A percentile compares a stretch with the other conserved stretches of the same genome.
phyloP scores from a whole-genome alignment of 1,139 yeast genomes.

The Hansenula sp. region DNA sequence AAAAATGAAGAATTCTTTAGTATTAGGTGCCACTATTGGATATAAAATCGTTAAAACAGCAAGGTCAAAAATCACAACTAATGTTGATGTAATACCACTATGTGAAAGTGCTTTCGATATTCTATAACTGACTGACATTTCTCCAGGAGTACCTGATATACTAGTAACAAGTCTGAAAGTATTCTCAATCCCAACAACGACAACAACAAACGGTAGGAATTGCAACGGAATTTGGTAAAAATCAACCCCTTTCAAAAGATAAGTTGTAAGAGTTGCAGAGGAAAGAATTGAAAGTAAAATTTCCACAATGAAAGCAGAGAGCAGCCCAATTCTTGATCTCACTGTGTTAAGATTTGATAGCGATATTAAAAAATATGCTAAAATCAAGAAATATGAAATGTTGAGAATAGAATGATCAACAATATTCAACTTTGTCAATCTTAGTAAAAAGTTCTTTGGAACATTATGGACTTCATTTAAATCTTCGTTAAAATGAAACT shows the following conservation, averaged over 20 bases:
- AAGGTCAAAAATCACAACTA: constrained; percentile 26
- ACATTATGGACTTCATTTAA: constrained; percentile 8
- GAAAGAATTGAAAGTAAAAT: constrained; percentile 41
- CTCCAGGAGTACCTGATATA: constrained; percentile 38
- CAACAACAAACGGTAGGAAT: constrained; percentile 36
- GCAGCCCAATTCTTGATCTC: constrained; percentile 55
- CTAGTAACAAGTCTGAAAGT: constrained; percentile 39
- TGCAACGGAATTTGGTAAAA: constrained; percentile 34
- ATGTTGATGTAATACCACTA: constrained; percentile 32
- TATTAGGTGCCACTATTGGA: constrained; percentile 27
- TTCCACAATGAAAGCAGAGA: constrained; percentile 59
- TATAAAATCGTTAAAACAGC: constrained; percentile 22
- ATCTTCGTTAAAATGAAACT: not conserved
- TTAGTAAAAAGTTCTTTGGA: constrained; percentile 8
- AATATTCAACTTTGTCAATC: constrained; percentile 16
- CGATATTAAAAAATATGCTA: constrained; percentile 38
- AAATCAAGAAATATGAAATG: constrained; percentile 27
- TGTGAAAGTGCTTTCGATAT: constrained; percentile 32
- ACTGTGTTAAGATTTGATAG: constrained; percentile 51
- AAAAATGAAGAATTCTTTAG: constrained; percentile 37
- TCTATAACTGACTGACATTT: constrained; percentile 33
- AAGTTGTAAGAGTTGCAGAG: constrained; percentile 47
- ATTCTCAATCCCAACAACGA: constrained; percentile 41
- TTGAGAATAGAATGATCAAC: constrained; percentile 25
- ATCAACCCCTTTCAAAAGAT: constrained; percentile 29